phyloP scores from a whole-genome alignment of 345 rosid species.

The Zanthoxylum bungeanum region DNA sequence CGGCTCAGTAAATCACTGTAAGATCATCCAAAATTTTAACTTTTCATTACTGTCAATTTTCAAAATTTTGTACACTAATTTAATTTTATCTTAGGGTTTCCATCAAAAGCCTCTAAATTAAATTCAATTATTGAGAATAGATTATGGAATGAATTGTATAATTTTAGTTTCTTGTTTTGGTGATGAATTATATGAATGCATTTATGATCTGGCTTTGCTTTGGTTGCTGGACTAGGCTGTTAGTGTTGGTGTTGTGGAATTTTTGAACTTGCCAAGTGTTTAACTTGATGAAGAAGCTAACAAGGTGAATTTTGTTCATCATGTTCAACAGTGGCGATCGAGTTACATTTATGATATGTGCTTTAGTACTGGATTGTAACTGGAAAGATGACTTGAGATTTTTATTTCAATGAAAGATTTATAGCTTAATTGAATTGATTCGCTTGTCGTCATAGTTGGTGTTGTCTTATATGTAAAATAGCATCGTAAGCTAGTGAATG shows the following conservation, averaged over 20 bases:
- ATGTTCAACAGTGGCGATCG: conserved; percentile 5
- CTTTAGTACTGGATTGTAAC: not conserved
- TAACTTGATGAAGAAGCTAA: conserved; percentile 1
- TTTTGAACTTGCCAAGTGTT: conserved; percentile 5
- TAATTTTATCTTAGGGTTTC: conserved; percentile 29
- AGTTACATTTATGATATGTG: not conserved
- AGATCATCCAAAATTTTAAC: conserved; percentile 13
- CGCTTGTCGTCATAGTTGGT: not conserved
- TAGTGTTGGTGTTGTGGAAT: not conserved
- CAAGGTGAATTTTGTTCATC: not conserved
- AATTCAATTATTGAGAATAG: not conserved
- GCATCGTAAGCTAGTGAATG: not conserved
- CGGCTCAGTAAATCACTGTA: conserved; percentile 15
- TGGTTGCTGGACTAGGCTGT: conserved; percentile 1
- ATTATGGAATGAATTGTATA: not conserved
- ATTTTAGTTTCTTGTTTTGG: conserved; percentile 2
- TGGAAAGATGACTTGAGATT: not conserved
- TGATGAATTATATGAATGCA: not conserved
- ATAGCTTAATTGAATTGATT: not conserved
- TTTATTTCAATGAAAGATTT: not conserved
- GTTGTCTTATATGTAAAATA: not conserved
- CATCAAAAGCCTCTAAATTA: not conserved
- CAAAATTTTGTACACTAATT: not conserved
- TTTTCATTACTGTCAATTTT: not conserved
- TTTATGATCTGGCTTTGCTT: conserved; percentile 5